Conservation (phyloP, 192 early-diverging fungal species). For the Coemansia sp. region DNA sequence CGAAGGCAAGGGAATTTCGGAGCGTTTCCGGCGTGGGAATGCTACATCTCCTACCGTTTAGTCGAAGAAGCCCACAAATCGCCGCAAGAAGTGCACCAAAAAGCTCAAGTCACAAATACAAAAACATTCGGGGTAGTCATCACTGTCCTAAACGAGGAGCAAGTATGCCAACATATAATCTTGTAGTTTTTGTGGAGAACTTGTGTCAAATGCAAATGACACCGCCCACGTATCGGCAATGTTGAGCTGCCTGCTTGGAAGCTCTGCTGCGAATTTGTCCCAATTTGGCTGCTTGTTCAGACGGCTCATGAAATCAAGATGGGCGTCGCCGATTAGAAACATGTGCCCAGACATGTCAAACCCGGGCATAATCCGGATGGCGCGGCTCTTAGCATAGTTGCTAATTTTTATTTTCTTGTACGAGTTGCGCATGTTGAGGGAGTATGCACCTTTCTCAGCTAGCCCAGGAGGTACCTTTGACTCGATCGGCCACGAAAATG, state of each 20-base stretch:
- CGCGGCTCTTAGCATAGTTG: slow-evolving; percentile 66
- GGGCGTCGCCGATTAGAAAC: slow-evolving; percentile 50
- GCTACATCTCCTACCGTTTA: too few relatives aligned
- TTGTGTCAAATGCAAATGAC: slow-evolving; percentile 54
- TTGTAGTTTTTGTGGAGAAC: slow-evolving; percentile 70
- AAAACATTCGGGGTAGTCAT: too few relatives aligned
- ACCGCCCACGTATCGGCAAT: slow-evolving; percentile 64
- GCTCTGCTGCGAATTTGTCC: slow-evolving; percentile 66
- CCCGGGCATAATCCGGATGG: slow-evolving; percentile 88
- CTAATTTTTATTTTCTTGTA: slow-evolving; percentile 73
- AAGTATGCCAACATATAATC: too few relatives aligned
- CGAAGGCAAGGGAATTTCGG: too few relatives aligned
- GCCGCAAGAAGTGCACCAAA: too few relatives aligned
- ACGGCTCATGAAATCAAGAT: slow-evolving; percentile 62
- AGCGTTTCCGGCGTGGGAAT: too few relatives aligned
- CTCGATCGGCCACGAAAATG: slow-evolving; percentile 71
- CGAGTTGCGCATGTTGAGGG: slow-evolving; percentile 62
- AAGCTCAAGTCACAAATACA: too few relatives aligned
- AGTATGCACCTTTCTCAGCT: slow-evolving; percentile 63
- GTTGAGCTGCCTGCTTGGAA: slow-evolving; percentile 82
- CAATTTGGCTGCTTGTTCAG: slow-evolving; percentile 60
- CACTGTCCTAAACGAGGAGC: too few relatives aligned
- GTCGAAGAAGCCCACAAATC: too few relatives aligned
- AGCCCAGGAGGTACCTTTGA: slow-evolving; percentile 63
- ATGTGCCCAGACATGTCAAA: slow-evolving; percentile 87